Evolutionary conservation across 2,329 filamentous ascomycete genomes (phyloP).

Genomic region (Septoria linicola): DNA sequence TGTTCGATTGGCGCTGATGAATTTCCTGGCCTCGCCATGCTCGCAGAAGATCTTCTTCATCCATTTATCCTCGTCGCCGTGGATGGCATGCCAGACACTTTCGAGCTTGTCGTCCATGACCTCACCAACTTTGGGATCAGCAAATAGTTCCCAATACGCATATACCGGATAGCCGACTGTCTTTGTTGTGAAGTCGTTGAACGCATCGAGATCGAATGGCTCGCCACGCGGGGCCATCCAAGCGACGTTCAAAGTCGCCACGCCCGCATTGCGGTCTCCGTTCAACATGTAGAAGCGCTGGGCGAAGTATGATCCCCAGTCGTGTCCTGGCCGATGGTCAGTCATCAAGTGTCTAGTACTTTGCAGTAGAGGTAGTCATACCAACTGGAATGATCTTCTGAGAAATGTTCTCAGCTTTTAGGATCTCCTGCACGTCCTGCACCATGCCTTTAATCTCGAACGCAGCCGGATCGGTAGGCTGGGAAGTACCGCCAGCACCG

Average conservation of each 20-base stretch:
- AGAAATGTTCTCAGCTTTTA: constrained; percentile 39
- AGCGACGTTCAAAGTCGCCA: constrained; percentile 46
- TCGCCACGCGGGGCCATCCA: constrained; percentile 41
- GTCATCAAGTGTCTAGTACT: neutral
- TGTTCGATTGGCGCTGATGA: constrained; percentile 22
- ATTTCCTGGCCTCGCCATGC: constrained; percentile 39
- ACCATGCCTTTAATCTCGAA: constrained; percentile 43
- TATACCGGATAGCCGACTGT: constrained; percentile 41
- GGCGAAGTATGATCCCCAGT: constrained; percentile 41
- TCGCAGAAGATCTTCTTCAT: constrained; percentile 42
- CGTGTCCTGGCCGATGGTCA: constrained; percentile 3
- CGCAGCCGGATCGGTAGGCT: constrained; percentile 40
- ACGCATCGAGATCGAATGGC: constrained; percentile 41
- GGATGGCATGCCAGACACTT: constrained; percentile 27
- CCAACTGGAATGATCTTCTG: constrained; percentile 28
- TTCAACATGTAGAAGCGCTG: constrained; percentile 46
- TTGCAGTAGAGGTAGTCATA: constrained; percentile 11
- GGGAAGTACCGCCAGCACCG: constrained; percentile 43
- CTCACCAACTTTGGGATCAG: constrained; percentile 37
- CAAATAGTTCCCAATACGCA: constrained; percentile 45
- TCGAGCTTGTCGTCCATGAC: constrained; percentile 36
- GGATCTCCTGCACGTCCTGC: constrained; percentile 44
- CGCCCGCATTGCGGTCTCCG: constrained; percentile 42
- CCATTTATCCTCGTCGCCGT: constrained; percentile 25
- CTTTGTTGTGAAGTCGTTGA: constrained; percentile 38